A percentile compares a stretch with the other conserved stretches of the same genome.
Conservation (phyloP, 1,284 basidiomycete genomes). For the Trichosporon coremiiforme region DNA sequence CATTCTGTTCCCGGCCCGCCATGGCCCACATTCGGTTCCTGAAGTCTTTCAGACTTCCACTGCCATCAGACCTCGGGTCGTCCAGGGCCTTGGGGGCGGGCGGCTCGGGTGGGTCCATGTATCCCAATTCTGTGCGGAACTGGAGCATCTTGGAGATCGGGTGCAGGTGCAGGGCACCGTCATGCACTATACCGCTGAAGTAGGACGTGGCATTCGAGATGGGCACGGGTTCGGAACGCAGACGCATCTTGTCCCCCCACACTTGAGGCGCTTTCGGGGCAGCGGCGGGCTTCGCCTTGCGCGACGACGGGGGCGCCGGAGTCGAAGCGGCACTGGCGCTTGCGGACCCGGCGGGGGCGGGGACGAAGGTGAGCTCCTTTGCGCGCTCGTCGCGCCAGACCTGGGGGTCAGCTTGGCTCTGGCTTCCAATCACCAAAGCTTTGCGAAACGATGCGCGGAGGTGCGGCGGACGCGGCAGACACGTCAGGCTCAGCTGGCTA, state of each 20-base stretch:
- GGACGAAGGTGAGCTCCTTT: constrained; percentile 45
- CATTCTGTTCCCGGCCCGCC: constrained; percentile 46
- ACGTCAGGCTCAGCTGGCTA: too few species aligned
- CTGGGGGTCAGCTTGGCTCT: not conserved
- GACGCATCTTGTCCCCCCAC: constrained; percentile 54
- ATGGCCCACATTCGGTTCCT: constrained; percentile 53
- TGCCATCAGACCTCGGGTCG: constrained; percentile 52
- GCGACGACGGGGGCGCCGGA: not conserved
- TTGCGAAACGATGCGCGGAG: too few species aligned
- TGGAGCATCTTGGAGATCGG: constrained; percentile 48
- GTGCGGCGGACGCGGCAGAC: too few species aligned
- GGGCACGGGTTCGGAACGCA: constrained; percentile 49
- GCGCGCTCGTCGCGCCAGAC: constrained; percentile 54
- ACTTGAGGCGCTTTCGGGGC: constrained; percentile 31
- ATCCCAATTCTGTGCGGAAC: constrained; percentile 51
- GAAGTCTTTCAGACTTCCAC: constrained; percentile 54
- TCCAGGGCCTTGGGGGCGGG: constrained; percentile 27
- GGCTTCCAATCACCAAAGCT: too few species aligned
- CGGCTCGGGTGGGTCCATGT: constrained; percentile 41
- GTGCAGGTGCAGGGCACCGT: constrained; percentile 53
- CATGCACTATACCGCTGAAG: constrained; percentile 49
- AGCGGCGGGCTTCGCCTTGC: not conserved
- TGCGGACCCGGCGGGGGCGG: not conserved
- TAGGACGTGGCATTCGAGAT: constrained; percentile 42
- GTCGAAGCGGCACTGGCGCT: constrained; percentile 29